These are phyloP conservation scores for Yamadazyma spencermartinsiae DNA, from an alignment of 1,139 yeast species.

Conservation along the genomic window DNA sequence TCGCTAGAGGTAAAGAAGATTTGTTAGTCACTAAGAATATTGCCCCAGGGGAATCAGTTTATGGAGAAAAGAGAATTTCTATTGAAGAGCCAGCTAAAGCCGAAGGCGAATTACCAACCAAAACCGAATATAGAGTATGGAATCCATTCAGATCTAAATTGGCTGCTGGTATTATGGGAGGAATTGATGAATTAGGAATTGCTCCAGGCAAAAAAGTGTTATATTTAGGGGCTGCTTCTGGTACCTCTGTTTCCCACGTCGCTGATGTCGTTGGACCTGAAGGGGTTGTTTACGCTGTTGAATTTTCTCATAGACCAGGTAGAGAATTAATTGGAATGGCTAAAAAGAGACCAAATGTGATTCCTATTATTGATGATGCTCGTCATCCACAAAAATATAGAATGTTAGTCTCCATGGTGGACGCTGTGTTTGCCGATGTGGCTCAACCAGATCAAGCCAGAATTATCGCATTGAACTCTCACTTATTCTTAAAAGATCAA, in stretches of 20 bases:
- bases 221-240: constrained; percentile 98
- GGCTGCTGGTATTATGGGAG: constrained; percentile 99
- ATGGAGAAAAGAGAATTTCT: constrained; percentile 95
- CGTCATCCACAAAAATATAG: constrained; percentile 99
- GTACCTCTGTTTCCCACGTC: constrained; percentile 98
- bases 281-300: constrained; percentile 98
- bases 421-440: constrained; percentile 97
- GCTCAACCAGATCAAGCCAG: constrained; percentile 99
- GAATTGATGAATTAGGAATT: constrained; percentile 95
- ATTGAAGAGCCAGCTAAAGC: constrained; percentile 89
- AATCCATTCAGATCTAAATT: constrained; percentile 99
- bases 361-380: constrained; percentile 98
- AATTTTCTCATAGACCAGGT: constrained; percentile 99
- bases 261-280: constrained; percentile 98
- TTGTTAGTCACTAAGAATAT: constrained; percentile 92
- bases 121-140: constrained; percentile 99
- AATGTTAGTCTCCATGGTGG: constrained; percentile 98
- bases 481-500: constrained; percentile 95
- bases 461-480: constrained; percentile 97
- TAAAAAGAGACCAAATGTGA: constrained; percentile 98
- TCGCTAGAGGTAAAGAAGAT: constrained; percentile 99
- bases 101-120: constrained; percentile 88
- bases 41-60: constrained; percentile 98
- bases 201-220: constrained; percentile 98
- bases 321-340: constrained; percentile 99